A percentile compares a stretch with the other conserved stretches of the same genome.
These are phyloP conservation scores for Oehlia diaphana DNA, from an alignment of 192 early-diverging fungal genomes.

Conservation along the genomic window DNA sequence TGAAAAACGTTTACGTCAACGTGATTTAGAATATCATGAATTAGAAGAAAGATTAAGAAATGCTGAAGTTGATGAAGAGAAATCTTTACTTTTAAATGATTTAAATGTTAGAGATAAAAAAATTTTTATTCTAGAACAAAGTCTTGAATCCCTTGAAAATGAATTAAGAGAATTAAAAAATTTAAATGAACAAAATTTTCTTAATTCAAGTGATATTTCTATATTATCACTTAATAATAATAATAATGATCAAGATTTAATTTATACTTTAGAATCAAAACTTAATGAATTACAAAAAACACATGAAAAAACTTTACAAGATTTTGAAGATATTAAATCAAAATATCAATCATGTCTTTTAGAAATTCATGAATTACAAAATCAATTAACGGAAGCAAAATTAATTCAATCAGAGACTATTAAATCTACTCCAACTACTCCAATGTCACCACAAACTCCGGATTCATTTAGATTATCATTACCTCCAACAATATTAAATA, in stretches of 20 bases:
- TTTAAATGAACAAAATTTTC: background rate
- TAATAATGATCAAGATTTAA: background rate
- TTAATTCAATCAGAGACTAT: background rate
- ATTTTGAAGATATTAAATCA: slow-evolving; percentile 16
- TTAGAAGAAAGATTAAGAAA: slow-evolving; percentile 13
- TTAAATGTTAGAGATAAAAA: background rate
- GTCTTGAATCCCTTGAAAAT: slow-evolving; percentile 1
- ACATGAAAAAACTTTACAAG: slow-evolving; percentile 6
- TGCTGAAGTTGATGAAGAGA: background rate
- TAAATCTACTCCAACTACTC: background rate
- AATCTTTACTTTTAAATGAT: background rate
- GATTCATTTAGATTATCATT: background rate
- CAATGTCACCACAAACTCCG: background rate
- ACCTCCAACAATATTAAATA: background rate
- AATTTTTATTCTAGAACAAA: slow-evolving; percentile 15
- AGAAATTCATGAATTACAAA: slow-evolving; percentile 19
- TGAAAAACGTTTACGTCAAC: slow-evolving; percentile 24
- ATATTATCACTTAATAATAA: background rate
- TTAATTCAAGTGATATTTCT: background rate
- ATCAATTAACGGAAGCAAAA: slow-evolving; percentile 10
- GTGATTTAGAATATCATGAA: slow-evolving; percentile 20
- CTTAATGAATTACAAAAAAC: slow-evolving; percentile 17
- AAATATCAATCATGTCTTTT: slow-evolving; percentile 25
- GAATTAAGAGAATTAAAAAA: background rate
- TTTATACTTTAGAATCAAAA: slow-evolving; percentile 8